Evolutionary conservation across 805 yeast species (phyloP), one percentile per base, ranked within the genome.

Genomic region (Zygosaccharomyces siamensis): DNA sequence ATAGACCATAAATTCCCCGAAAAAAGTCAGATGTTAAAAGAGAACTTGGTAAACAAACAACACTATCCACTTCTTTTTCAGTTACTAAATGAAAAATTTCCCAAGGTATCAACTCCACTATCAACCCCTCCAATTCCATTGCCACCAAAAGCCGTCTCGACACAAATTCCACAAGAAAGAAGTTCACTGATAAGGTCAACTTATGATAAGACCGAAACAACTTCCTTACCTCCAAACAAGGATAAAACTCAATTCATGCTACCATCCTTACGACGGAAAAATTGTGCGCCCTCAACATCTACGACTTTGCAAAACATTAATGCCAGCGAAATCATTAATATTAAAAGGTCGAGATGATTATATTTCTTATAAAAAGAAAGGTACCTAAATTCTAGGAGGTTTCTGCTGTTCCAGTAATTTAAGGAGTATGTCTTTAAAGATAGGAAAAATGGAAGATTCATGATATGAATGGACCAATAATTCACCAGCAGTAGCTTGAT

Each of bases 351-450:
- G 10, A 11, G 11, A 37, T 23, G 23, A 41, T 14, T n/a, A 32
- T 28, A 30, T 38, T 43, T 35, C 48, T 39, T 24, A 32, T 26
- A 44, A 7, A 44, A 33, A 24, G 20, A 21, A 27, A 39, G 42
- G 16, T 36, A 40, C 8, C 39, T 46, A 48, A 28, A 48, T 21
- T 33, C 67, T 57, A 18, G 64, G 45, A 3, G 66, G 64, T n/a
- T 52, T 50, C 24, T 61, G 58, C 27, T 61, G 58, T 5, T 59
- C 60, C 20, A 73, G 44, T 1, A 74, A 59, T 39, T 68, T 69
- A 8, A 64, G 58, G 16, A 78, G 70, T n/a, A 84, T 76, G 2
- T 60, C 64, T 14, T 64, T 65, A 55, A 80, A 84, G 8, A 77
- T 61, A 5, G 73, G 71, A 23, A 55, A 60, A 24, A 71, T 51